These are phyloP conservation scores for Corchorus capsularis DNA, from an alignment of 345 rosid genomes.

Conservation along the genomic window DNA sequence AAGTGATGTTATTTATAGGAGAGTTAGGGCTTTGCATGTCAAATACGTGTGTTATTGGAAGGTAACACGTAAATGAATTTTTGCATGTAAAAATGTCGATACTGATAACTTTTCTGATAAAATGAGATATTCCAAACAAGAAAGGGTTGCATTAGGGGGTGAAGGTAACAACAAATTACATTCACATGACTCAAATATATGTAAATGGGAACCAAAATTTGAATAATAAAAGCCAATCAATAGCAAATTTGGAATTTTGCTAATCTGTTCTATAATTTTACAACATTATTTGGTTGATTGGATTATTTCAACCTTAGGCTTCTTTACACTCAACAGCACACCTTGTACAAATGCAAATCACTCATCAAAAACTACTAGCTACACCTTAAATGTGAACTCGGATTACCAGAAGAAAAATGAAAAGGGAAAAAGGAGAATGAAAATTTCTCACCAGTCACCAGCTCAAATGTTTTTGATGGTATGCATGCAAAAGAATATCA, in stretches of 20 bases:
- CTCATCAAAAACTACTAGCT: background rate
- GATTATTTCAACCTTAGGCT: background rate
- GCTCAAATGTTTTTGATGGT: slow-evolving; percentile 2
- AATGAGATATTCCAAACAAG: too few relatives aligned
- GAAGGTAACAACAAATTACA: too few relatives aligned
- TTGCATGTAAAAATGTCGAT: slow-evolving; percentile 15
- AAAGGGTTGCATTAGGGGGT: too few relatives aligned
- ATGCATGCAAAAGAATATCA: background rate
- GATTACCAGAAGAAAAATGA: background rate
- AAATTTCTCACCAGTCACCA: background rate
- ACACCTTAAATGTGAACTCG: background rate
- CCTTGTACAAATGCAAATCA: slow-evolving; percentile 5
- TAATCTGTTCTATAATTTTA: too few relatives aligned
- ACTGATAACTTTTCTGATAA: too few relatives aligned
- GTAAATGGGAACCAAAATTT: too few relatives aligned
- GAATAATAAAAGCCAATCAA: too few relatives aligned
- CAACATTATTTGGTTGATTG: background rate
- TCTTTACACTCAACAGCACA: slow-evolving; percentile 3
- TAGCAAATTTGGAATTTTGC: too few relatives aligned
- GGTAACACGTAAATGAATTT: background rate
- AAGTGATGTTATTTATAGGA: slow-evolving; percentile 19
- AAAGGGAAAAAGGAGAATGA: background rate
- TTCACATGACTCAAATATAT: too few relatives aligned
- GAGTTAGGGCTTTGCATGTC: slow-evolving; percentile 26
- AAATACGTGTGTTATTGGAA: slow-evolving; percentile 26